phyloP scores from a whole-genome alignment of 2,329 filamentous ascomycete genomes.

The Botryotinia convoluta region DNA sequence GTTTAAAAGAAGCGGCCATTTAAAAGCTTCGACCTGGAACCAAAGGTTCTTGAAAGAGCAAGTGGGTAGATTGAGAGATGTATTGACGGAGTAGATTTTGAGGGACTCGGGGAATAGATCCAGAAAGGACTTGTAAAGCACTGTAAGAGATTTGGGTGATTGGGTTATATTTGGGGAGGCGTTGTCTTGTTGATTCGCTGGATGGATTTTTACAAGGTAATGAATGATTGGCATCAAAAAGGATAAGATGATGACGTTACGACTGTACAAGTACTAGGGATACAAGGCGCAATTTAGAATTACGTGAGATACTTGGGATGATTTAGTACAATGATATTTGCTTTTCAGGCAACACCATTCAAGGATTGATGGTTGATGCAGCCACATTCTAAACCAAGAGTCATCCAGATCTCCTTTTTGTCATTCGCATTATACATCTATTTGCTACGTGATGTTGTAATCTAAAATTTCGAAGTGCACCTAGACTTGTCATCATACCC shows the following conservation, averaged over 20 bases:
- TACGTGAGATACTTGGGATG: not conserved
- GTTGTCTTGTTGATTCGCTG: not conserved
- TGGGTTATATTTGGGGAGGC: not conserved
- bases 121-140: not conserved
- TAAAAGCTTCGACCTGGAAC: slow-evolving; percentile 5
- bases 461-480: not conserved
- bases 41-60: slow-evolving; percentile 8
- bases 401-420: not conserved
- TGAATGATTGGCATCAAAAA: not conserved
- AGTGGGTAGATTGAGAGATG: slow-evolving; percentile 7
- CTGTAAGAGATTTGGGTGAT: not conserved
- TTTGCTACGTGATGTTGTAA: not conserved
- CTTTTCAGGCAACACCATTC: not conserved
- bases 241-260: not conserved
- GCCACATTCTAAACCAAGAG: not conserved
- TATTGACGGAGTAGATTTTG: not conserved
- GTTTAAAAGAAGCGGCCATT: slow-evolving; percentile 28
- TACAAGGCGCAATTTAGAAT: not conserved
- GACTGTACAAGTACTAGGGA: not conserved
- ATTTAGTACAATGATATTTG: not conserved
- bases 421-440: not conserved
- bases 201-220: no score
- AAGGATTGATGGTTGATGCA: not conserved
- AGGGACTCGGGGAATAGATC: no score
- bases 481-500: not conserved